Evolutionary conservation across 2,329 filamentous ascomycete species (phyloP), one percentile per base, ranked within the genome.

Genomic region (Cladosporium sp.): DNA sequence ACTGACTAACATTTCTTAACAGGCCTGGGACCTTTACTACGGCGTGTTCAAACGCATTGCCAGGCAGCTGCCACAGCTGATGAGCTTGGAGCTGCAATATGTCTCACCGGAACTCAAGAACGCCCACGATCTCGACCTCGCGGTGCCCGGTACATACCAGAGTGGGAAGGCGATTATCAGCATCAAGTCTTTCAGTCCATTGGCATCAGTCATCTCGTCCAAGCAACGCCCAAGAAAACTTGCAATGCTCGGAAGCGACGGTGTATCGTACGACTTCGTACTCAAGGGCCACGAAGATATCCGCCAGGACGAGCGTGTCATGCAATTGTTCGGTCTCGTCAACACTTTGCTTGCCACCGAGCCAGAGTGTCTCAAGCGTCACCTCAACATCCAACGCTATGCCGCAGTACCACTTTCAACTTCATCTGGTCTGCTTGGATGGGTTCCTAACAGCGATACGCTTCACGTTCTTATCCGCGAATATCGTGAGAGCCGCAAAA

Each of bases 221-320:
- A 99, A 99, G 77, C 95, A 99, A 73, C 85, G 93, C 48, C 94
- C 94, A 8, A 83, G 94, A 63, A 96, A 96, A 74, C 83, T 97
- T 66, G 91, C 87, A 59, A 84, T 94, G 67, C 87, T 86, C 68
- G 95, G 93, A 61, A 96, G 90, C 68, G 93, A 99, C 70, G 94
- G 94, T 58, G 84, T 83, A 61, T 83, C 85, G 3, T 97, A 97
- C 72, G 88, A 90, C 50, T 97, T 96, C 77, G 76, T 90, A 58
- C 84, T 99, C 67, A 99, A 99, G 79, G 94, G 94, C n/a, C 95
- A 99, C 68, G 94, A 99, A 76, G 94, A 99, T 78, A 97, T 99
- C 64, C 88, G 94, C 59, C 94, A 99, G 74, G 94, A 99, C 70
- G 94, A 99, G 75, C 88, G 95, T 75, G 94, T 99, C 65, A 99